Evolutionary conservation across 805 yeast species (phyloP), one percentile per base, ranked within the genome.

Genomic region (Komagataella phaffii): DNA sequence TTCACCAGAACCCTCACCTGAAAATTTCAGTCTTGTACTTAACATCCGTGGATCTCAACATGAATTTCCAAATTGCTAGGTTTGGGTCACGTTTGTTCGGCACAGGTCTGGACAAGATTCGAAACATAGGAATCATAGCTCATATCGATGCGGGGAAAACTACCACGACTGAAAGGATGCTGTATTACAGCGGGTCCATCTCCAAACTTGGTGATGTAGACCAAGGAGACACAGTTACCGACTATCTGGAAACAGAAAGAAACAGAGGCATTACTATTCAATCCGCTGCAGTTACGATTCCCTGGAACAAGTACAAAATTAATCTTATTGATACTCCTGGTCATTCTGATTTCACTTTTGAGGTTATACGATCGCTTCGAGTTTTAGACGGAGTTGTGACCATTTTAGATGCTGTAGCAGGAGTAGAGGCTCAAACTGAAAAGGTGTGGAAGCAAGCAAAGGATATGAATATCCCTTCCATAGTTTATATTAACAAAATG

Each of bases 121-220:
- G 99, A 54, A 91, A 93, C 66, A 87, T 93, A 40, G 99, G 99
- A 1, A 88, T 93, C 58, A 89, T 93, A 45, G 99, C 99, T n/a
- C 99, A 93, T 64, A 93, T 93, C 51, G 99, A 93, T 71, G 99
- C 99, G 2, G 99, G 99, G 0, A 93, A 93, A 66, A 93, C 99
- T 3, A 93, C 99, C 1, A 90, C 99, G 1, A 91, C 99, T 0
- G 99, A 93, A 64, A 72, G 98, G 48, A 86, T 93, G 88, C 77
- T 93, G n/a, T 91, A 76, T 62, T 90, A 85, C 63, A 76, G 90
- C 51, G 98, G 98, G 0, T 74, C 83, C 53, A 91, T 86, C 1
- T 71, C 73, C 24, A 64, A 88, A 21, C 83, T 93, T 3, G 99
- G 99, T 0, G 82, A 93, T 60, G 99, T 93, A 3, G 98, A 93